Evolutionary conservation across 2,329 filamentous ascomycete species (phyloP).

Genomic region (Ciborinia camelliae): DNA sequence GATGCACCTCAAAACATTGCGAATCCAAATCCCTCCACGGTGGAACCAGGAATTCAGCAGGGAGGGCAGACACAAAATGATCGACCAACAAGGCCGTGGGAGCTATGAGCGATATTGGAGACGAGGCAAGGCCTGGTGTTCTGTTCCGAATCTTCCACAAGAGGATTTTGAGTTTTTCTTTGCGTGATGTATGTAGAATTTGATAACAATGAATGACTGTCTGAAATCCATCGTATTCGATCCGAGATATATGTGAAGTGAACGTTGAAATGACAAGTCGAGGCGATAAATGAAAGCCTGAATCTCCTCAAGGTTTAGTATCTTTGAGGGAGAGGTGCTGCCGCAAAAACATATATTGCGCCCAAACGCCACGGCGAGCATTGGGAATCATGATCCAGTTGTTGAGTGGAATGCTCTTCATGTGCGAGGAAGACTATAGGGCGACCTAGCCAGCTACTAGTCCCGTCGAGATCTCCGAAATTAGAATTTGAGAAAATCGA

Average conservation of each 20-base stretch:
- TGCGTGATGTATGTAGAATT: neutral
- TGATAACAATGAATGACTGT: neutral
- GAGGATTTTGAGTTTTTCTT: neutral
- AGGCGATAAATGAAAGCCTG: neutral
- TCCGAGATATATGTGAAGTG: neutral
- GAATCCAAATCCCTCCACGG: neutral
- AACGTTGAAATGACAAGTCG: neutral
- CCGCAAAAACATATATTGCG: neutral
- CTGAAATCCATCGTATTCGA: accelerated
- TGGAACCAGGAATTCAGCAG: neutral
- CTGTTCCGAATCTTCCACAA: neutral
- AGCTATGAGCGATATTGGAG: neutral
- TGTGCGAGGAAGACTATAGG: neutral
- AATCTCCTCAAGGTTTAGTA: neutral
- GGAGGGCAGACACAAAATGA: neutral
- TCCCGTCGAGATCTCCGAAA: neutral
- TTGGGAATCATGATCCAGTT: neutral
- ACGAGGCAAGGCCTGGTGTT: neutral
- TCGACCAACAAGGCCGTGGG: neutral
- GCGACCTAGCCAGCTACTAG: neutral
- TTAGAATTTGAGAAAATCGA: neutral
- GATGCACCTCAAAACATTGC: neutral
- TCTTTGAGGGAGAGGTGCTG: neutral
- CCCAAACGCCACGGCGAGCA: neutral
- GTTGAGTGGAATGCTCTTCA: neutral